These are phyloP conservation scores for Aspergillus bertholletiae DNA, from an alignment of 495 filamentous ascomycete genomes.

Conservation along the genomic window DNA sequence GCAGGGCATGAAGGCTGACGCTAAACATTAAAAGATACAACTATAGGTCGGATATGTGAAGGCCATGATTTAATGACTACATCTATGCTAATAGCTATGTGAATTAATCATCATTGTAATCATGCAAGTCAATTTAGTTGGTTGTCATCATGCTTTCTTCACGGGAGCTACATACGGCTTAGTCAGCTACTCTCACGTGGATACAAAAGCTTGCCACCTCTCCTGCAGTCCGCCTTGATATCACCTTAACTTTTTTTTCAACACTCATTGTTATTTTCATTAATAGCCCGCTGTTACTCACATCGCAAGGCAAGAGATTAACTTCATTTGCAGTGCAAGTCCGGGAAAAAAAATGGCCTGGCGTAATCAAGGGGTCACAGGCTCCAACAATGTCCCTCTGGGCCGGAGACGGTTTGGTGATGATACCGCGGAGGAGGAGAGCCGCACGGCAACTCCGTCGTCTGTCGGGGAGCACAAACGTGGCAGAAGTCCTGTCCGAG, in stretches of 20 bases:
- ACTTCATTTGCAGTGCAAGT: not conserved
- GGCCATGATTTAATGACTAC: not conserved
- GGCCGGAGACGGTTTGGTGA: slow-evolving; percentile 83
- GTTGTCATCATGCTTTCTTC: not conserved
- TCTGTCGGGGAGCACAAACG: slow-evolving; percentile 57
- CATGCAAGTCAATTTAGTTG: not conserved
- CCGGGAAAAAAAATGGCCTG: slow-evolving; percentile 66
- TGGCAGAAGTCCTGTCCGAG: slow-evolving; percentile 70
- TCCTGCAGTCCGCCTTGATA: not conserved
- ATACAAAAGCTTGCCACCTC: slow-evolving; percentile 14
- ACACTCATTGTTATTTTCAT: too few relatives aligned
- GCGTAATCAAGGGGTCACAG: slow-evolving; percentile 94
- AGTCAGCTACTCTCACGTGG: slow-evolving; percentile 17
- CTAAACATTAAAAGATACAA: slow-evolving; percentile 29
- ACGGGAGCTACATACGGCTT: not conserved
- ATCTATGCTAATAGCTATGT: too few relatives aligned
- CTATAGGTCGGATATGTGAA: too few relatives aligned
- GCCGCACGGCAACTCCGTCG: slow-evolving; percentile 54
- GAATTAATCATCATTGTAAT: not conserved
- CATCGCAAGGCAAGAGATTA: not conserved
- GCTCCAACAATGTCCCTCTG: slow-evolving; percentile 96
- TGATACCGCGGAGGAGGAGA: slow-evolving; percentile 57
- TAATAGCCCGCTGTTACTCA: not conserved
- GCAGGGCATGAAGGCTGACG: slow-evolving; percentile 59
- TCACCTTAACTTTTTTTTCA: not conserved